phyloP scores from a whole-genome alignment of 2,329 filamentous ascomycete species.

The Juglanconis oblonga region DNA sequence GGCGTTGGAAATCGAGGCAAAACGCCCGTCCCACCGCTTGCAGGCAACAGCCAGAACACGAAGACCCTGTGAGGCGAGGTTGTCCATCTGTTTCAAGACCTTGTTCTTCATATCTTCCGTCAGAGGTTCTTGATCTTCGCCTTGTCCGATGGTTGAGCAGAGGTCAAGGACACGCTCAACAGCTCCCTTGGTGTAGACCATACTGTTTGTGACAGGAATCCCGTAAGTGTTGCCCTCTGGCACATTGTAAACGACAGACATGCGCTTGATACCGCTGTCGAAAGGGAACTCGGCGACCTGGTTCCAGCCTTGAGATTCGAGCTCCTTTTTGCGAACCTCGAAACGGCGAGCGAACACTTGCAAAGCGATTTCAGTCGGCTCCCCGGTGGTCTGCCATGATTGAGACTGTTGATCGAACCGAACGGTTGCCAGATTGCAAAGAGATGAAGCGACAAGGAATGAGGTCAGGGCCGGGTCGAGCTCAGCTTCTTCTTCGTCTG shows the following conservation, averaged over 20 bases:
- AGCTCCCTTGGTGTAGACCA: constrained; percentile 61
- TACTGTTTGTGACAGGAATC: constrained; percentile 40
- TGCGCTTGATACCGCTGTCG: constrained; percentile 74
- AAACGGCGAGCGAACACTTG: constrained; percentile 74
- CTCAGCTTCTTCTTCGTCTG: constrained; percentile 37
- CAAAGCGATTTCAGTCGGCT: constrained; percentile 73
- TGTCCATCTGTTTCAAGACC: constrained; percentile 53
- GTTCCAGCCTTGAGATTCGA: constrained; percentile 55
- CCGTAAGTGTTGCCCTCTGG: constrained; percentile 36
- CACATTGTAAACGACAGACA: constrained; percentile 69
- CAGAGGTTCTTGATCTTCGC: constrained; percentile 40
- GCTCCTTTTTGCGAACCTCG: constrained; percentile 51
- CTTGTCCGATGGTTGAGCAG: constrained; percentile 46
- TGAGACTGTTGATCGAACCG: constrained; percentile 51
- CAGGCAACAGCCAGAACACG: constrained; percentile 71
- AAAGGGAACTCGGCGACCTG: constrained; percentile 73
- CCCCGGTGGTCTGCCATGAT: constrained; percentile 65
- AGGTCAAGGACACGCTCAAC: constrained; percentile 60
- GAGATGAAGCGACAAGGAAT: constrained; percentile 54
- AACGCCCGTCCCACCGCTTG: constrained; percentile 53
- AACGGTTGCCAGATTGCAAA: constrained; percentile 65
- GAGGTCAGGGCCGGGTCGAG: constrained; percentile 49
- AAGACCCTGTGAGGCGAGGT: constrained; percentile 64
- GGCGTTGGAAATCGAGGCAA: constrained; percentile 32
- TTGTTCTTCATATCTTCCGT: constrained; percentile 48